phyloP scores from a whole-genome alignment of 2,329 filamentous ascomycete species.

The Fusarium protoensiforme region DNA sequence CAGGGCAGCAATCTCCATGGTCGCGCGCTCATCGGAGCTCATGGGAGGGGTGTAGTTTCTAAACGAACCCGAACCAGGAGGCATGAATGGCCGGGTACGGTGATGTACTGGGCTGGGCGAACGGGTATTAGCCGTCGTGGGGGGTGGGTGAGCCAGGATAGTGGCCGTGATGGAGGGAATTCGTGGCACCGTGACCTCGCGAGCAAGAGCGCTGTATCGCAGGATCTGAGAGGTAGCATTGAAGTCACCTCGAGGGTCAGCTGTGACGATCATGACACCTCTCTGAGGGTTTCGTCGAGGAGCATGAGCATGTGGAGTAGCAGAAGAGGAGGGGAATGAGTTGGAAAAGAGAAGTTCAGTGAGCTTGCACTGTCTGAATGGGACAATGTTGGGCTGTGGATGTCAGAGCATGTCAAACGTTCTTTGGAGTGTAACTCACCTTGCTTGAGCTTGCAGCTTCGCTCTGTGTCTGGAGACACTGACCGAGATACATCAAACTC shows the following conservation, averaged over 20 bases:
- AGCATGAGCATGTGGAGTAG: constrained; percentile 49
- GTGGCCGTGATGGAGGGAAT: constrained; percentile 84
- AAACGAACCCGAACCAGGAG: constrained; percentile 49
- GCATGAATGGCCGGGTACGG: constrained; percentile 54
- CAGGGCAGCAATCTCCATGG: constrained; percentile 83
- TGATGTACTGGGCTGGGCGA: constrained; percentile 48
- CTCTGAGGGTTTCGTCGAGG: constrained; percentile 78
- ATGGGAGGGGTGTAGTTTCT: constrained; percentile 55
- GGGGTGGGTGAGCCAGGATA: constrained; percentile 60
- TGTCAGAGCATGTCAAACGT: constrained; percentile 12
- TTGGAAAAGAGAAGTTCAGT: constrained; percentile 90
- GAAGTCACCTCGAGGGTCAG: constrained; percentile 92
- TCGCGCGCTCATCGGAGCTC: constrained; percentile 67
- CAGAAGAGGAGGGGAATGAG: constrained; percentile 76
- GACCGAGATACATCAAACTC: constrained; percentile 96
- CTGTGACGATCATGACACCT: constrained; percentile 95
- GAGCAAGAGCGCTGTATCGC: constrained; percentile 90
- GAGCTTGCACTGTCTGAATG: constrained; percentile 86
- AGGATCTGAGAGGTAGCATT: constrained; percentile 97
- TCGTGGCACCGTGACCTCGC: constrained; percentile 91
- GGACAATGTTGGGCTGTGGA: constrained; percentile 74
- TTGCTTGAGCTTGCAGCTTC: constrained; percentile 79
- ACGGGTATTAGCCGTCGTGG: constrained; percentile 39
- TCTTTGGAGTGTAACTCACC: constrained; percentile 56
- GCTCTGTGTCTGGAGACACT: constrained; percentile 95